Evolutionary conservation across 257 asterid genomes (phyloP), one percentile per base, ranked within the genome.

Genomic region (Petunia secreta): DNA sequence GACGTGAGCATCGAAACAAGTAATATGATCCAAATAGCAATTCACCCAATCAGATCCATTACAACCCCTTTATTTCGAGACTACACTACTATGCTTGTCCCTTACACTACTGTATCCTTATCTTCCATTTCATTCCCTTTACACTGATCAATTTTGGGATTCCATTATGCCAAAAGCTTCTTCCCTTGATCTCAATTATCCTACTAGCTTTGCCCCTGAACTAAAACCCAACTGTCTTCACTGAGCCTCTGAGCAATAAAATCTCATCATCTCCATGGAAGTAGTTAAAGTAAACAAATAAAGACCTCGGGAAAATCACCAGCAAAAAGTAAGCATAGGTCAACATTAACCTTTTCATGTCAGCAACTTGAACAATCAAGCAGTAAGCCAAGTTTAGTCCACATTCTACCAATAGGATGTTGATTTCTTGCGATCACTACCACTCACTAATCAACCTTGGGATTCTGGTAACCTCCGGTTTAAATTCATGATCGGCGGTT

Each of bases 1-100:
- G 98, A 95, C 87, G 98, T 92, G 83, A 89, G 99, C 91, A 93
- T 95, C 77, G 99, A 95, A 80, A 95, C 99, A 53, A 91, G 92
- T 87, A 84, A 96, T 85, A 95, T 93, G 98, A 95, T 93, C 91
- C 97, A 98, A 14, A 92, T 92, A 63, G 97, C 99, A 69, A 93
- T 95, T 2, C 85, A 93, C 65, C 98, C 99, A 68, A 91, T 95
- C 88, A 90, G 96, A 78, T 87, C 87, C 64, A 88, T 91, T 59
- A 82, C 94, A 14, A 84, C 91, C 10, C 83, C 82, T 1, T 87
- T 95, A 66, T 93, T 95, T 87, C 90, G 98, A 2, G 97, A 93
- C 73, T 95, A 95, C 87, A 87, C 97, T 44, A 88, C 94, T 66
- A 85, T 92, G 91, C 93, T 95, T 57, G 90, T 89, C 83, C 97